phyloP scores from a whole-genome alignment of 202 grass and related monocot species.

The Zizania palustris region DNA sequence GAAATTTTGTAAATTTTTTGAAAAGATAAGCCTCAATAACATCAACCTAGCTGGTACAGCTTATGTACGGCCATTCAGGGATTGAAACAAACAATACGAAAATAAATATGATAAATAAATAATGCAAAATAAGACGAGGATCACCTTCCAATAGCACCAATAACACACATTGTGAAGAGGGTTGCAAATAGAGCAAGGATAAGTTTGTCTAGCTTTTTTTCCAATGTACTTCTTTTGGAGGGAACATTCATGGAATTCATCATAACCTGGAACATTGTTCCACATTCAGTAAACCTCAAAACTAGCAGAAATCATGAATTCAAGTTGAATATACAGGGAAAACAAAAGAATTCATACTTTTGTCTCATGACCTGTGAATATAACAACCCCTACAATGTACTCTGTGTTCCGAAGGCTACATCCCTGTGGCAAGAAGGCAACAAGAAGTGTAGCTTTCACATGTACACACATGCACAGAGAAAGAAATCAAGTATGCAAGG shows the following conservation, averaged over 20 bases:
- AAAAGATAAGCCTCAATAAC: constrained; percentile 12
- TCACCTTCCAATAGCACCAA: constrained; percentile 99
- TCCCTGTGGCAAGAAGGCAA: constrained; percentile 62
- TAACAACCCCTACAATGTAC: constrained; percentile 78
- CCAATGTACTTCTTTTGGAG: constrained; percentile 96
- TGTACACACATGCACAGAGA: background rate
- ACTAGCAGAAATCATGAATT: constrained; percentile 15
- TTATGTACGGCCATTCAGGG: background rate
- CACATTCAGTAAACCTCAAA: constrained; percentile 37
- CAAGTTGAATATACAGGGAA: constrained; percentile 25
- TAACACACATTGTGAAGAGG: constrained; percentile 92
- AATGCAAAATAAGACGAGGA: constrained; percentile 25
- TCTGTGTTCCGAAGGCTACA: constrained; percentile 98
- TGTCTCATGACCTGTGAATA: constrained; percentile 97
- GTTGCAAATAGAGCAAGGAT: constrained; percentile 96
- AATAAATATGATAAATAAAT: constrained; percentile 35
- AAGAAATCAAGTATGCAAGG: background rate
- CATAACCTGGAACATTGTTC: constrained; percentile 77
- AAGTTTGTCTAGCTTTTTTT: constrained; percentile 96
- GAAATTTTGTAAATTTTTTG: background rate
- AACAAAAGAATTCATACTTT: constrained; percentile 61
- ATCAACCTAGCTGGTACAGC: constrained; percentile 21
- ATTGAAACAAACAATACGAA: constrained; percentile 32
- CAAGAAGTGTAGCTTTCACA: background rate
- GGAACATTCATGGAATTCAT: constrained; percentile 99